Evolutionary conservation across 2,329 filamentous ascomycete species (phyloP).

Genomic region (Pseudogymnoascus sp.): DNA sequence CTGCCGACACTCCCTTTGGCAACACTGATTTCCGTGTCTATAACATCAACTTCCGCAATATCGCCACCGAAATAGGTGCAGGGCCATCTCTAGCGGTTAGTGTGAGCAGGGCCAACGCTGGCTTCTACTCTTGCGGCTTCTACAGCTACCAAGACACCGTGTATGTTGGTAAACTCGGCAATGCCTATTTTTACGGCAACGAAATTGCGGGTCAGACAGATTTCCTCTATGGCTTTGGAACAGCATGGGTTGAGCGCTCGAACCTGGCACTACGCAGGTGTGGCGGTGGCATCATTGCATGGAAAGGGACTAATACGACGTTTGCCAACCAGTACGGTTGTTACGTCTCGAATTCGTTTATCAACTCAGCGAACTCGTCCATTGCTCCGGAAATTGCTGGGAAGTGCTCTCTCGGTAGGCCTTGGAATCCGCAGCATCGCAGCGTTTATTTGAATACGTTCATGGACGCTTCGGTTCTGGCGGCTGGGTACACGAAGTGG

Average conservation of each 20-base stretch:
- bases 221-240: constrained; percentile 62
- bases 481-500: constrained; percentile 46
- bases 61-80: constrained; percentile 26
- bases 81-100: constrained; percentile 54
- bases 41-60: constrained; percentile 58
- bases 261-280: constrained; percentile 49
- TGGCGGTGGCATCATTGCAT: constrained; percentile 59
- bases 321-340: constrained; percentile 59
- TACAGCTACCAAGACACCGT: constrained; percentile 64
- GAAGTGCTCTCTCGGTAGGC: constrained; percentile 44
- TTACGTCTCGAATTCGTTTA: constrained; percentile 49
- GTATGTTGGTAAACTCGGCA: constrained; percentile 59
- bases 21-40: constrained; percentile 56
- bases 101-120: constrained; percentile 54
- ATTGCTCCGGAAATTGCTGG: constrained; percentile 30
- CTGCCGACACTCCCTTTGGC: constrained; percentile 53
- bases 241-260: constrained; percentile 50
- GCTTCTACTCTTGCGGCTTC: constrained; percentile 59
- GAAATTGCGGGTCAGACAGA: constrained; percentile 59
- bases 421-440: constrained; percentile 46
- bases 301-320: constrained; percentile 61
- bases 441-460: constrained; percentile 42
- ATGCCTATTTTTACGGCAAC: constrained; percentile 54
- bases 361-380: constrained; percentile 46
- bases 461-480: constrained; percentile 41